A percentile compares a stretch with the other conserved stretches of the same genome.
Evolutionary conservation across 2,329 filamentous ascomycete species (phyloP).

Genomic region (Neurospora sp.): DNA sequence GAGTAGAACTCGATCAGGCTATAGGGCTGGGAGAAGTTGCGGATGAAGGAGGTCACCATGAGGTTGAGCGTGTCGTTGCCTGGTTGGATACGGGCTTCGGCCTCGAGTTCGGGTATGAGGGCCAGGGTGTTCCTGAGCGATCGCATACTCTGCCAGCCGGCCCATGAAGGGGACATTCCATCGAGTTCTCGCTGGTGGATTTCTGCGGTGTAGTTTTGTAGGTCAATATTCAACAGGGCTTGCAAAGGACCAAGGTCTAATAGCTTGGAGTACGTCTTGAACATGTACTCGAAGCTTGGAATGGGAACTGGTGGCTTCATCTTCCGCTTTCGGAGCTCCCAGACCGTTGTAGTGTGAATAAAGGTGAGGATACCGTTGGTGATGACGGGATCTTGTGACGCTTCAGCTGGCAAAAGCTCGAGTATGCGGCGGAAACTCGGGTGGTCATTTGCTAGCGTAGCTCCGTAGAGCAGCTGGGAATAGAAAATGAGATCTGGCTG

Average conservation of each 20-base stretch:
- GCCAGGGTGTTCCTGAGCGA: slow-evolving; percentile 3
- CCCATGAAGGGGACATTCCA: not conserved
- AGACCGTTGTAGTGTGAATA: slow-evolving; percentile 27
- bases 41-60: slow-evolving; percentile 39
- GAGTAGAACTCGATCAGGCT: slow-evolving; percentile 35
- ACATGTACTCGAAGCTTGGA: slow-evolving; percentile 26
- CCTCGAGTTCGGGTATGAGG: slow-evolving; percentile 10
- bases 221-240: not conserved
- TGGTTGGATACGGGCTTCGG: slow-evolving; percentile 22
- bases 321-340: slow-evolving; percentile 18
- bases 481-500: slow-evolving; percentile 58
- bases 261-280: slow-evolving; percentile 36
- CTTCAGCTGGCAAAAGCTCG: slow-evolving; percentile 36
- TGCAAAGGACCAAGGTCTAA: slow-evolving; percentile 22
- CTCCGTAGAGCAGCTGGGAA: slow-evolving; percentile 59
- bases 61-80: slow-evolving; percentile 30
- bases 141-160: not conserved
- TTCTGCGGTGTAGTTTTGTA: not conserved
- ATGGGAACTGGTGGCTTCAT: slow-evolving; percentile 24
- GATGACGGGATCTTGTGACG: slow-evolving; percentile 37
- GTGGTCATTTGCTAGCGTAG: slow-evolving; percentile 47
- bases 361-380: slow-evolving; percentile 33
- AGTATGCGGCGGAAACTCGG: slow-evolving; percentile 45
- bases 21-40: slow-evolving; percentile 28
- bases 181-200: not conserved